Evolutionary conservation across 1,284 basidiomycete genomes (phyloP), one percentile per base, ranked within the genome.

Genomic region (Malassezia japonica): DNA sequence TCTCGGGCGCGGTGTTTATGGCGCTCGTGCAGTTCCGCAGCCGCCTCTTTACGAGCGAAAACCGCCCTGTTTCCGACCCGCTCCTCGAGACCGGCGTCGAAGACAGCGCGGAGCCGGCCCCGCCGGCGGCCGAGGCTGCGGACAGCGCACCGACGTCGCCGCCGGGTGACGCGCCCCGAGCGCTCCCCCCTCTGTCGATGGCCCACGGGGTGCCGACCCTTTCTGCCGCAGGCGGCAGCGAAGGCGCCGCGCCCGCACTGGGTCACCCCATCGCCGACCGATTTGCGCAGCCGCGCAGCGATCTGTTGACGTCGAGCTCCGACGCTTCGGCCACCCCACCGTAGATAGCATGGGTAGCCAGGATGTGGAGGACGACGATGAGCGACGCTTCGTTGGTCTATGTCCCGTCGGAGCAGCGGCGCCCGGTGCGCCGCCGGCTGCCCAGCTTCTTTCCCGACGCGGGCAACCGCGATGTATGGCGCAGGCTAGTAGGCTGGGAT

Each of bases 1-100:
- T 71, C 24, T 61, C 63, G 15, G 49, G 64, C 10, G 23, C 55
- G 20, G 12, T 66, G 50, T 48, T 67, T 16, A 60, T 64, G 50
- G 55, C 61, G 21, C 27, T 71, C 20, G 64, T 71, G 5, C 49
- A 61, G 46, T 36, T 51, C 16, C 48, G 60, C 12, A 44, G 47
- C 1, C 39, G 21, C 15, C 48, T 70, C 2, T 71, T 71, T 23
- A 31, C 36, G 8, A 33, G 41, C 8, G 21, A n/a, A 1, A 47
- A 44, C 13, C 34, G 45, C 0, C 50, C 50, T 4, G 20, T 18
- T 6, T 6, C 24, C 13, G 45, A 49, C 35, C 20, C 28, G n/a
- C 18, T 42, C 6, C 27, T 41, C 10, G 39, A 28, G 3, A 12
- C 27, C 6, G 27, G 27, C 27, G 27, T 12, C 27, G 27, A 28